These are phyloP conservation scores for Hyphopichia khmerensis DNA, from an alignment of 1,139 yeast species.

Conservation along the genomic window DNA sequence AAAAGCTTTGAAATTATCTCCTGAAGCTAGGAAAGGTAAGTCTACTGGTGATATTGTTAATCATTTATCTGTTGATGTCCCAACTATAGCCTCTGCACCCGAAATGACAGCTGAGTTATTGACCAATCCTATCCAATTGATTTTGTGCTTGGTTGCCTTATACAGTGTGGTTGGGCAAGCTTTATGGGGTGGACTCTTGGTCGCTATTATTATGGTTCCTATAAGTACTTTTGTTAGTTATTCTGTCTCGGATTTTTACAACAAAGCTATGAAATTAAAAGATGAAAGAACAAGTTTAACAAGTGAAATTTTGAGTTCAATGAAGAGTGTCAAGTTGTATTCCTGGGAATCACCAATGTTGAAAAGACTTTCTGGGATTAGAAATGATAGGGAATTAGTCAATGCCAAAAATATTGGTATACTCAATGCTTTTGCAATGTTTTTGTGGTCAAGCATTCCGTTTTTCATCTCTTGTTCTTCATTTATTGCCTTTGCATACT, in stretches of 20 bases:
- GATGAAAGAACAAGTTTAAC: slow-evolving; percentile 39
- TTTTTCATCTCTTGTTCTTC: slow-evolving; percentile 34
- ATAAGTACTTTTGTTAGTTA: slow-evolving; percentile 29
- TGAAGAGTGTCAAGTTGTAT: slow-evolving; percentile 40
- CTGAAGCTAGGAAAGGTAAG: slow-evolving; percentile 36
- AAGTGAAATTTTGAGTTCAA: slow-evolving; percentile 38
- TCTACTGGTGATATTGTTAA: slow-evolving; percentile 42
- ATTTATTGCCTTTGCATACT: slow-evolving; percentile 25
- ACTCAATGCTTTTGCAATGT: slow-evolving; percentile 27
- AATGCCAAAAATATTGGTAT: slow-evolving; percentile 31
- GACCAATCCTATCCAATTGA: slow-evolving; percentile 30
- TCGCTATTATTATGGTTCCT: slow-evolving; percentile 35
- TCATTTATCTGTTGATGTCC: slow-evolving; percentile 38
- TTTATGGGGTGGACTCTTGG: slow-evolving; percentile 34
- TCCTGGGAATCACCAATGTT: slow-evolving; percentile 45
- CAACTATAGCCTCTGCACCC: slow-evolving; percentile 22
- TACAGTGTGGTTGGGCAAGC: slow-evolving; percentile 31
- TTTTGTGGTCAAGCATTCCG: slow-evolving; percentile 40
- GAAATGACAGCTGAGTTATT: slow-evolving; percentile 25
- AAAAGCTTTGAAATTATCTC: slow-evolving; percentile 35
- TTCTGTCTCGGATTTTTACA: slow-evolving; percentile 24
- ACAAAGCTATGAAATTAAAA: slow-evolving; percentile 27
- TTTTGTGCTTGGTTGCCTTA: slow-evolving; percentile 26
- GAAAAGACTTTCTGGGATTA: slow-evolving; percentile 27
- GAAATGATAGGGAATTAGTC: slow-evolving; percentile 36